A percentile compares a stretch with the other conserved stretches of the same genome.
phyloP scores from a whole-genome alignment of 331 rosid species.

The Acacia pycnantha region DNA sequence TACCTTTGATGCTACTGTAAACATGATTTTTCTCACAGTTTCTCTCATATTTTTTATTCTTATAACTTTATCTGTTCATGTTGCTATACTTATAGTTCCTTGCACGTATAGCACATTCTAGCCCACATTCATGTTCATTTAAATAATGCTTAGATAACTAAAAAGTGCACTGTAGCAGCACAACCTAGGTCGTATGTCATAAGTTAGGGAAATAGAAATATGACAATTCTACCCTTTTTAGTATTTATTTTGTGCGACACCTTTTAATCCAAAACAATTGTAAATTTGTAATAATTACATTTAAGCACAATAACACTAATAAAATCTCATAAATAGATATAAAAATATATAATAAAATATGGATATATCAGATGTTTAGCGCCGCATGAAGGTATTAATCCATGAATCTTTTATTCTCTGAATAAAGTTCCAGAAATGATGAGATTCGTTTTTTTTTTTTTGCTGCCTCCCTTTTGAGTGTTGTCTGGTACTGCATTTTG shows the following conservation, averaged over 20 bases:
- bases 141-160: neutral
- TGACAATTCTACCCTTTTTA: too few species aligned
- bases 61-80: conserved; percentile 15
- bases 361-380: neutral
- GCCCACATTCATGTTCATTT: neutral
- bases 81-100: conserved; percentile 18
- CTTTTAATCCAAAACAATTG: too few species aligned
- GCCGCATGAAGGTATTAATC: neutral
- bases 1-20: neutral
- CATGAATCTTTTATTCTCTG: neutral
- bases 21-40: conserved; percentile 3
- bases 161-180: too few species aligned
- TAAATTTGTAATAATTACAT: too few species aligned
- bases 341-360: too few species aligned
- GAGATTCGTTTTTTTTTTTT: neutral
- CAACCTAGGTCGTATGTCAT: too few species aligned
- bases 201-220: too few species aligned
- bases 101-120: neutral
- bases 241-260: too few species aligned
- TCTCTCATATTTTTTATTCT: neutral
- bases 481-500: neutral
- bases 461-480: neutral
- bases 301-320: too few species aligned
- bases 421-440: neutral
- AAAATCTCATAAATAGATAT: too few species aligned